phyloP scores from a whole-genome alignment of 805 yeast species.

The Wickerhamiella sorbophila region DNA sequence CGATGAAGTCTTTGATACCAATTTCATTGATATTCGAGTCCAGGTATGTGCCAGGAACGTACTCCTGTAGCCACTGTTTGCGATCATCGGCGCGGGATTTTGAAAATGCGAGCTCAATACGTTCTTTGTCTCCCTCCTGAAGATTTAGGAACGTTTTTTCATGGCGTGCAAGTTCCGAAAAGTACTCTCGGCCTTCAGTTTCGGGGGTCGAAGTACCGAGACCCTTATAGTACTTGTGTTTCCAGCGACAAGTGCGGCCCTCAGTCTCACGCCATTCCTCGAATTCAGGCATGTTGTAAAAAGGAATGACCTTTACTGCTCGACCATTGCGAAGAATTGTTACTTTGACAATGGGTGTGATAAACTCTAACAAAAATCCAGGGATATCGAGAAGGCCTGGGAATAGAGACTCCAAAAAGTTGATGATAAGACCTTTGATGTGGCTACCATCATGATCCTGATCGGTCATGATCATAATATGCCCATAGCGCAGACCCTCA shows the following conservation, averaged over 20 bases:
- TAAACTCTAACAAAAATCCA: conserved; percentile 83
- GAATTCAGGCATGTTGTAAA: conserved; percentile 91
- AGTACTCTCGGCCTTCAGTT: conserved; percentile 76
- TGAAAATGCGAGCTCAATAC: conserved; percentile 84
- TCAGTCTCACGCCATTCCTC: conserved; percentile 84
- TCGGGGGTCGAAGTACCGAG: conserved; percentile 77
- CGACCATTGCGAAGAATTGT: conserved; percentile 43
- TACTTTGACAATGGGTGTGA: conserved; percentile 92
- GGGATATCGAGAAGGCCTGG: conserved; percentile 87
- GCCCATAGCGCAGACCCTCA: conserved; percentile 77
- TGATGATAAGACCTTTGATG: conserved; percentile 88
- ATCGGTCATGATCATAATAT: conserved; percentile 98
- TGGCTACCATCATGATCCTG: conserved; percentile 99
- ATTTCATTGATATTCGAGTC: conserved; percentile 64
- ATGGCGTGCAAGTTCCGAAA: conserved; percentile 71
- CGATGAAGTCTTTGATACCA: conserved; percentile 87
- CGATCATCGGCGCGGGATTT: conserved; percentile 94
- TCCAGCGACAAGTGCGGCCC: conserved; percentile 63
- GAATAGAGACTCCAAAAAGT: conserved; percentile 82
- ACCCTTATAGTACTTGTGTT: conserved; percentile 94
- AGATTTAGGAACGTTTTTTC: conserved; percentile 72
- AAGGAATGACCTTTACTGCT: conserved; percentile 40
- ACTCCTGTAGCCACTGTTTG: conserved; percentile 91
- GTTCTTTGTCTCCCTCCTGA: conserved; percentile 53
- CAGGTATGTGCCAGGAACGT: conserved; percentile 78